Base-by-base conservation (phyloP, 2,329 filamentous ascomycete species). In the Neoarthrinium moseri region DNA sequence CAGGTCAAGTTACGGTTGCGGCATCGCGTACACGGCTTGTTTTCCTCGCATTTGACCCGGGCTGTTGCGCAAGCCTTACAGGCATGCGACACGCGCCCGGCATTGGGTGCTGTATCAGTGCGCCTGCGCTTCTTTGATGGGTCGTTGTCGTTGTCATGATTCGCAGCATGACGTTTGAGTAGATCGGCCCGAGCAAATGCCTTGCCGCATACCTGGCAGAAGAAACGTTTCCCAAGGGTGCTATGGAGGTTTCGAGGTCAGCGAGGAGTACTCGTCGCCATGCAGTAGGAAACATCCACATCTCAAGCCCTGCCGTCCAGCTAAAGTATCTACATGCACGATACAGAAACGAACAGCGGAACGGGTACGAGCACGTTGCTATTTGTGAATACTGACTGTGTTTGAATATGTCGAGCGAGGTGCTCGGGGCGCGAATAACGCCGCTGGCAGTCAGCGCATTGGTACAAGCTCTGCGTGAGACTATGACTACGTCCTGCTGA, bases 341-440 rank as follows among this genome's bases (percentile, higher is more conserved):
- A n/a, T n/a, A n/a, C n/a, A n/a, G n/a, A n/a, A n/a, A n/a, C n/a
- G n/a, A n/a, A n/a, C n/a, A n/a, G n/a, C n/a, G n/a, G n/a, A n/a
- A n/a, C n/a, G n/a, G n/a, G n/a, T n/a, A n/a, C n/a, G n/a, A n/a
- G n/a, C n/a, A n/a, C n/a, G n/a, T n/a, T n/a, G n/a, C n/a, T n/a
- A n/a, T n/a, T n/a, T n/a, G n/a, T n/a, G n/a, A n/a, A n/a, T 33
- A 43, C 40, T 43, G 27, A 43, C 40, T 43, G 56, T 15, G 56
- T 59, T 42, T 59, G 56, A n/a, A 59, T 58, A 33, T 59, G 56
- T 6, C 56, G 49, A 22, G 77, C 74, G 10, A 79, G 71, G 54
- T 79, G 75, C 56, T 79, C 76, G 3, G 75, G 75, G 11, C 75
- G 70, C 29, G 74, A 76, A 53, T 79, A 79, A 15, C 74, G 67